Conservation (phyloP, 2,329 filamentous ascomycete genomes). For the Dothidotthia symphoricarpi region DNA sequence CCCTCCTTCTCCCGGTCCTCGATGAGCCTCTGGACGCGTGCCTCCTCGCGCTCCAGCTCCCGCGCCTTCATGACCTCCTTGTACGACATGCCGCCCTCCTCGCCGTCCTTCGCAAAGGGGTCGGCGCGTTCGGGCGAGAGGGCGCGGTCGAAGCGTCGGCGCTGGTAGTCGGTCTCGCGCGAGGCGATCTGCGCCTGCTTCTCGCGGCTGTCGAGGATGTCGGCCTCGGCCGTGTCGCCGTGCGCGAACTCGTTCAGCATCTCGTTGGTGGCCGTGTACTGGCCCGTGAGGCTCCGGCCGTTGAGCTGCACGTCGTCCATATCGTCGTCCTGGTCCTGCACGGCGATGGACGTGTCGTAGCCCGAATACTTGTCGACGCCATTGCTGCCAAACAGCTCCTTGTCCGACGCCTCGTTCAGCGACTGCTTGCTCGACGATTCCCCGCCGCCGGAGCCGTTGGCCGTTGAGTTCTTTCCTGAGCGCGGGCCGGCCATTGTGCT, state of each 20-base stretch:
- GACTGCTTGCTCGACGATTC: slow-evolving; percentile 86
- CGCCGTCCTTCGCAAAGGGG: slow-evolving; percentile 74
- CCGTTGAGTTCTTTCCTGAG: slow-evolving; percentile 69
- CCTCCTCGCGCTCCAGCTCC: slow-evolving; percentile 91
- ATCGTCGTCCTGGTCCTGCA: slow-evolving; percentile 73
- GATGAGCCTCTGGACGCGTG: slow-evolving; percentile 76
- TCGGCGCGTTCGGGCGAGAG: slow-evolving; percentile 84
- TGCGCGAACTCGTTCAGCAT: slow-evolving; percentile 94
- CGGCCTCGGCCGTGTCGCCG: slow-evolving; percentile 88
- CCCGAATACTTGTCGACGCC: slow-evolving; percentile 79
- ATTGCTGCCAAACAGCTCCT: slow-evolving; percentile 73
- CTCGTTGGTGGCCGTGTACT: slow-evolving; percentile 89
- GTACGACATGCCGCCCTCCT: slow-evolving; percentile 76
- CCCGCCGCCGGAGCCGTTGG: slow-evolving; percentile 74
- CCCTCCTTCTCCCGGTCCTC: slow-evolving; percentile 67
- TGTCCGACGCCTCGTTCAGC: slow-evolving; percentile 86
- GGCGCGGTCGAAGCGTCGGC: slow-evolving; percentile 80
- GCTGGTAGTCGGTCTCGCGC: slow-evolving; percentile 96
- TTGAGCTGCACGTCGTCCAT: slow-evolving; percentile 66
- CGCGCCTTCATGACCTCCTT: slow-evolving; percentile 86
- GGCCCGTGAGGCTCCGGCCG: slow-evolving; percentile 78
- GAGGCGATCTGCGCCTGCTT: slow-evolving; percentile 87
- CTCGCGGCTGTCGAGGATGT: slow-evolving; percentile 81
- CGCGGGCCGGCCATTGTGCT: slow-evolving; percentile 38
- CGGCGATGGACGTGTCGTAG: slow-evolving; percentile 86